Evolutionary conservation across 208 protist species (phyloP).

Genomic region (Leishmania arabica): DNA sequence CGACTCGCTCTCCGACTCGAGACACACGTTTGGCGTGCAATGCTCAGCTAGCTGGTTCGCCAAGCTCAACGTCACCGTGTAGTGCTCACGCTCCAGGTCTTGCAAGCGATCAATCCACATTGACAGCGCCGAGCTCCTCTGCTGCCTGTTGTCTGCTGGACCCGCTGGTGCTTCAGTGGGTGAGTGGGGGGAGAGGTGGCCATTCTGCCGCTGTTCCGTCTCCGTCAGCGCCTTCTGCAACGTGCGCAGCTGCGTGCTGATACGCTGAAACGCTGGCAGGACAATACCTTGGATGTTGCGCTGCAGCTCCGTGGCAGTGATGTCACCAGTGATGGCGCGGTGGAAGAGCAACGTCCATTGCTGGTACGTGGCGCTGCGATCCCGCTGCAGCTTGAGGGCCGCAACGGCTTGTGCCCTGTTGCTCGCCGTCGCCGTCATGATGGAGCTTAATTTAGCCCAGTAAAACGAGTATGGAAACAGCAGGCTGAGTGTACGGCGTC

Average conservation of each 20-base stretch:
- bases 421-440: neutral
- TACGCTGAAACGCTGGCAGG: constrained; percentile 54
- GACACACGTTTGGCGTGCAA: constrained; percentile 10
- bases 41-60: constrained; percentile 23
- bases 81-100: constrained; percentile 59
- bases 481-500: neutral
- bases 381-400: constrained; percentile 52
- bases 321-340: constrained; percentile 43
- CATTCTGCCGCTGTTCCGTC: neutral
- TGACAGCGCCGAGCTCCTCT: constrained; percentile 8
- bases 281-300: constrained; percentile 42
- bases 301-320: constrained; percentile 45
- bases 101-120: constrained; percentile 65
- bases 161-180: neutral
- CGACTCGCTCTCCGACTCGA: neutral
- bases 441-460: too few relatives aligned
- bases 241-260: constrained; percentile 51
- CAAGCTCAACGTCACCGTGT: constrained; percentile 43
- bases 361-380: constrained; percentile 69
- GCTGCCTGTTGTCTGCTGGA: neutral
- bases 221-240: constrained; percentile 35
- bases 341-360: constrained; percentile 58
- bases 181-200: neutral
- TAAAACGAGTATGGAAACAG: neutral
- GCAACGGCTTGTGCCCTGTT: constrained; percentile 2